phyloP scores from a whole-genome alignment of 768 basidiomycete species.

The Sistotremastrum suecicum region DNA sequence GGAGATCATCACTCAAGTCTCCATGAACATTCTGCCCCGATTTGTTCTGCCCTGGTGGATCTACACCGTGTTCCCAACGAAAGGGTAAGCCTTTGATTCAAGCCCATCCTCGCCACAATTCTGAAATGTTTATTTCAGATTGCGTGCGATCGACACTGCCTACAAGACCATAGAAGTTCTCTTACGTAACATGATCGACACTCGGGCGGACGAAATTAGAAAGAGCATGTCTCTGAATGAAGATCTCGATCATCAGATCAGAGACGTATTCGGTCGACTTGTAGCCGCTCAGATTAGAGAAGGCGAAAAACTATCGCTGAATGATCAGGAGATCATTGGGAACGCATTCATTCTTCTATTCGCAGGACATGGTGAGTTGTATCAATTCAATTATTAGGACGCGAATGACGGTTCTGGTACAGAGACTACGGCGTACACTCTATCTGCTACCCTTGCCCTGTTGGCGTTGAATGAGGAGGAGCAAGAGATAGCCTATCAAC shows the following conservation, averaged over 20 bases:
- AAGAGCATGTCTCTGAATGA: background rate
- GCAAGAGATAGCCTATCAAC: conserved; percentile 32
- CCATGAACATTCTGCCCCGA: too few relatives aligned
- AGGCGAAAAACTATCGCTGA: background rate
- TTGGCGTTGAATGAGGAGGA: conserved; percentile 30
- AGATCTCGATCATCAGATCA: conserved; percentile 1
- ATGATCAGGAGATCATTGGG: conserved; percentile 6
- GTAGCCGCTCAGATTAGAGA: conserved; percentile 1
- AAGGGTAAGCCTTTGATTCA: too few relatives aligned
- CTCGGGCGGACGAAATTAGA: too few relatives aligned
- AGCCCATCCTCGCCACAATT: too few relatives aligned
- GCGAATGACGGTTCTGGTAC: background rate
- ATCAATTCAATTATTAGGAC: background rate
- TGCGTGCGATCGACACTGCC: too few relatives aligned
- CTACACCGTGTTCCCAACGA: too few relatives aligned
- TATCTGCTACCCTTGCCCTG: conserved; percentile 33
- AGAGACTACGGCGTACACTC: conserved; percentile 38
- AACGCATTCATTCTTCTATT: conserved; percentile 23
- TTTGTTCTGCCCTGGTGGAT: too few relatives aligned
- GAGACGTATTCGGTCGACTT: conserved; percentile 3
- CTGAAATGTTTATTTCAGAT: too few relatives aligned
- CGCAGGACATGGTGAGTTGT: conserved; percentile 39
- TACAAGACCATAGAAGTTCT: too few relatives aligned
- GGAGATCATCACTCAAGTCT: too few relatives aligned
- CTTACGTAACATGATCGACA: too few relatives aligned